Evolutionary conservation across 1,139 yeast species (phyloP).

Genomic region (Suhomyces terraborum): DNA sequence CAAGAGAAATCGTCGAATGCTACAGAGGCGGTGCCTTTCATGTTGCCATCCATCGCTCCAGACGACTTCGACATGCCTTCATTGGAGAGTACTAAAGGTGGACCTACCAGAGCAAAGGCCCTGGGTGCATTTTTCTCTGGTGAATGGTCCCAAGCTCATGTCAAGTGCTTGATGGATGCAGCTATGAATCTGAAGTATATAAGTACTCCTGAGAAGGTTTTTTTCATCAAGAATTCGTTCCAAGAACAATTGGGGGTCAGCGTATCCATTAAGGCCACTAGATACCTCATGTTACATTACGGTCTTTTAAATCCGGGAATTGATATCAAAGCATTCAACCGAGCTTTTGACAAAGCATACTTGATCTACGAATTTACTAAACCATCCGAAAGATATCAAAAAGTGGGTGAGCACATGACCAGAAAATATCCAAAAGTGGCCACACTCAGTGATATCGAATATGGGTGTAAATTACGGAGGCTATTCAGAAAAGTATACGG

Average conservation of each 20-base stretch:
- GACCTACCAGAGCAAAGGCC: not conserved
- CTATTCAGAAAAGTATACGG: constrained; percentile 21
- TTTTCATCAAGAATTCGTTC: constrained; percentile 9
- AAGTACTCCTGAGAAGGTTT: constrained; percentile 3
- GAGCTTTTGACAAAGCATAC: constrained; percentile 20
- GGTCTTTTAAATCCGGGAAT: constrained; percentile 18
- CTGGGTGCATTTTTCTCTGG: constrained; percentile 1
- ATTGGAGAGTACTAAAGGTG: not conserved
- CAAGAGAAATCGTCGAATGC: constrained; percentile 12
- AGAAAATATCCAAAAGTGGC: constrained; percentile 5
- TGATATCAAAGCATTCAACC: constrained; percentile 15
- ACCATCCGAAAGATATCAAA: constrained; percentile 7
- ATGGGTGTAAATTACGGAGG: constrained; percentile 22
- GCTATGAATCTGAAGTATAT: constrained; percentile 1
- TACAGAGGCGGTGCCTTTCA: not conserved
- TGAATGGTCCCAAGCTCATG: constrained; percentile 16
- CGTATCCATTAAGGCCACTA: constrained; percentile 17
- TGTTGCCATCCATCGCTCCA: constrained; percentile 1
- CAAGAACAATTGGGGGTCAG: constrained; percentile 8
- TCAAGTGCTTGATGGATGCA: constrained; percentile 13
- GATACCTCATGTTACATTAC: constrained; percentile 24
- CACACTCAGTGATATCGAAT: constrained; percentile 17
- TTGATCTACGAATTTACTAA: constrained; percentile 8
- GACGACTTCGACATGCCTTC: constrained; percentile 4
- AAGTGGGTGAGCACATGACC: constrained; percentile 7